Evolutionary conservation across 1,284 basidiomycete genomes (phyloP), one percentile per base, ranked within the genome.

Genomic region (Neonothopanus nambi): DNA sequence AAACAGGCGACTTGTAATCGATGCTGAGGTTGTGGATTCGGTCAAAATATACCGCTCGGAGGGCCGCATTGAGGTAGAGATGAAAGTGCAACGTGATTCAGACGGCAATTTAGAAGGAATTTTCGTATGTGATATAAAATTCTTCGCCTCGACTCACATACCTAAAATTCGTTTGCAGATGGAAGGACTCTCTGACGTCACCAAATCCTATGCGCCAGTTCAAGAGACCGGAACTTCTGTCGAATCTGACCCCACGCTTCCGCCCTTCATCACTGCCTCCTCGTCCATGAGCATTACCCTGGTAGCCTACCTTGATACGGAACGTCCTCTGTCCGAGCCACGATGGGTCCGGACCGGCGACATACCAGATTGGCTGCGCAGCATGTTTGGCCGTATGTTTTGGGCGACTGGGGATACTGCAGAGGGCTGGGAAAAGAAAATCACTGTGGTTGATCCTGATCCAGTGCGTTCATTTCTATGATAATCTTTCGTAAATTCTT

Each of bases 301-400:
- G 26, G 65, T 80, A 24, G 80, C 85, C 24, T 82, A 91, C 69
- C 79, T 98, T 52, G 95, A 98, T 69, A 89, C 84, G 54, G 84
- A 84, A 38, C 85, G 89, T 55, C 95, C 95, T 0, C 73, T 98
- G 26, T 94, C 92, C 8, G 95, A 98, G 69, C 92, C 95, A 2
- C 90, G 92, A 67, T 99, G 96, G 96, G 91, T 95, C 42, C 93
- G 93, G 68, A 91, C 89, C 3, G 95, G 95, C 41, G 92, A 95
- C 66, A 82, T 96, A 17, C 90, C 95, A 61, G 93, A 95, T 45
- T 97, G 94, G 92, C 75, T 98, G 56, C 85, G 85, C 64, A 91
- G 86, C 65, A 91, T 92, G 79, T 93, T 89, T 70, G 91, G 85
- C 1, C 80, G 87, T 24, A 86, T 87, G 80, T 88, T 89, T 63